A percentile compares a stretch with the other conserved stretches of the same genome.
These are phyloP conservation scores for Arthrobotrys megalospora DNA, from an alignment of 2,329 filamentous ascomycete genomes.

Conservation along the genomic window DNA sequence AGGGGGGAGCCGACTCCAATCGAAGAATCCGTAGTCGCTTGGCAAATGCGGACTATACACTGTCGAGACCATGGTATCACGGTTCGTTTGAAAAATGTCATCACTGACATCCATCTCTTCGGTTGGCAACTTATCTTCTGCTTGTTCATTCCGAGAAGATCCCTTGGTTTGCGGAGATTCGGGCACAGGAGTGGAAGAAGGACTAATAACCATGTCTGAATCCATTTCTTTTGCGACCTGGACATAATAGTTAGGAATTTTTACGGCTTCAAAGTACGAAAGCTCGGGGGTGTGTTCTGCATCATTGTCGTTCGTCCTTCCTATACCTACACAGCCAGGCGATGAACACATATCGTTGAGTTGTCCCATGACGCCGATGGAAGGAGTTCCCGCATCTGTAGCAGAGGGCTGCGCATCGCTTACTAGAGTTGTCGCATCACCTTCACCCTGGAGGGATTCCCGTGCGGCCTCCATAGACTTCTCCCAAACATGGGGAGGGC, in stretches of 20 bases:
- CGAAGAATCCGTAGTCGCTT: slow-evolving; percentile 73
- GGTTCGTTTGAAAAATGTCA: slow-evolving; percentile 5
- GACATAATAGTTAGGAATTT: slow-evolving; percentile 41
- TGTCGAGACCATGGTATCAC: slow-evolving; percentile 12
- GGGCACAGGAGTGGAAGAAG: slow-evolving; percentile 23
- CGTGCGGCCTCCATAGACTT: slow-evolving; percentile 24
- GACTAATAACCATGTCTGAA: slow-evolving; percentile 51
- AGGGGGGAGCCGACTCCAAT: slow-evolving; percentile 82
- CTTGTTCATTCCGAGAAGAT: background rate
- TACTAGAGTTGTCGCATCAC: slow-evolving; percentile 14
- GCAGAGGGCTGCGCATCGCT: slow-evolving; percentile 24
- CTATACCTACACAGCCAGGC: slow-evolving; percentile 8
- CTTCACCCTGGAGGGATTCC: slow-evolving; percentile 24
- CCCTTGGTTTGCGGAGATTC: slow-evolving; percentile 9
- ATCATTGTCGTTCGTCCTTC: slow-evolving; percentile 6
- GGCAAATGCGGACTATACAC: slow-evolving; percentile 57
- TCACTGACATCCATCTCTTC: slow-evolving; percentile 56
- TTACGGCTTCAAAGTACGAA: slow-evolving; percentile 31
- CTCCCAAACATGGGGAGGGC: slow-evolving; percentile 56
- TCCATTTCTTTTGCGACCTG: slow-evolving; percentile 47
- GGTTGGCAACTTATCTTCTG: background rate
- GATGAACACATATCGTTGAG: slow-evolving; percentile 24
- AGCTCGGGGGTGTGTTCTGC: slow-evolving; percentile 1
- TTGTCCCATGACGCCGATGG: slow-evolving; percentile 47
- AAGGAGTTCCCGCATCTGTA: slow-evolving; percentile 30